These are phyloP conservation scores for Alternaria gaisen DNA, from an alignment of 2,329 filamentous ascomycete species.

Conservation along the genomic window DNA sequence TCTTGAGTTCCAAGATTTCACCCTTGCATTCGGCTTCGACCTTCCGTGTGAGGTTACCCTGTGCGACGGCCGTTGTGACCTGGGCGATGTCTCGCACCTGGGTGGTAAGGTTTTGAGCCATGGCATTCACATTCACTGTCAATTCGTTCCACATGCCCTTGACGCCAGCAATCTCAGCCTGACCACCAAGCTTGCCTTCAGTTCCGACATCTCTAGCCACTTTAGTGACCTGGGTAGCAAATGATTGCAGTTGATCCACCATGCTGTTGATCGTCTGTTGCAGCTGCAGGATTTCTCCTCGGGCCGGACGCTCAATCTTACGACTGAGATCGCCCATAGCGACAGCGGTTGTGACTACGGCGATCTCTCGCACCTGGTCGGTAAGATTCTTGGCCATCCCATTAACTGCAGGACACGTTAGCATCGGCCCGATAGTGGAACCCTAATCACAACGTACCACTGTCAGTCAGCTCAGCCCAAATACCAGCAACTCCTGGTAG, in stretches of 20 bases:
- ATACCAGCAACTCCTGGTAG: conserved; percentile 95
- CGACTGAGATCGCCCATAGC: conserved; percentile 93
- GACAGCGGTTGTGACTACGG: conserved; percentile 94
- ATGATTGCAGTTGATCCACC: conserved; percentile 72
- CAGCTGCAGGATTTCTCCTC: conserved; percentile 92
- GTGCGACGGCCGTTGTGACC: conserved; percentile 62
- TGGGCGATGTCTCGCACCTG: conserved; percentile 64
- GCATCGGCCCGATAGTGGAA: conserved; percentile 32
- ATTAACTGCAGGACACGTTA: conserved; percentile 70
- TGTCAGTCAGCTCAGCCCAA: conserved; percentile 90
- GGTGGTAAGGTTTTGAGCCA: conserved; percentile 63
- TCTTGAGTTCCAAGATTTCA: conserved; percentile 61
- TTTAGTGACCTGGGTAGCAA: conserved; percentile 71
- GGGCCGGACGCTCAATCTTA: conserved; percentile 93
- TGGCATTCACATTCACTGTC: conserved; percentile 64
- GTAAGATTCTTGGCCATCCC: conserved; percentile 99
- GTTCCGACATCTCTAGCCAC: conserved; percentile 71
- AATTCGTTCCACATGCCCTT: conserved; percentile 73
- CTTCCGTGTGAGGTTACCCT: conserved; percentile 61
- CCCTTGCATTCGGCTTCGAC: conserved; percentile 63
- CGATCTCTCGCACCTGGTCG: conserved; percentile 96
- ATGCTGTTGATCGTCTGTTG: conserved; percentile 85
- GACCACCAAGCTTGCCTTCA: conserved; percentile 69
- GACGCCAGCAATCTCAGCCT: conserved; percentile 71
- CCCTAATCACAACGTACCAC: conserved; percentile 52